Percentiles rank a stretch among this genome's conserved stretches.
phyloP scores from a whole-genome alignment of 2,329 filamentous ascomycete genomes.

The Akanthomyces lecanii region DNA sequence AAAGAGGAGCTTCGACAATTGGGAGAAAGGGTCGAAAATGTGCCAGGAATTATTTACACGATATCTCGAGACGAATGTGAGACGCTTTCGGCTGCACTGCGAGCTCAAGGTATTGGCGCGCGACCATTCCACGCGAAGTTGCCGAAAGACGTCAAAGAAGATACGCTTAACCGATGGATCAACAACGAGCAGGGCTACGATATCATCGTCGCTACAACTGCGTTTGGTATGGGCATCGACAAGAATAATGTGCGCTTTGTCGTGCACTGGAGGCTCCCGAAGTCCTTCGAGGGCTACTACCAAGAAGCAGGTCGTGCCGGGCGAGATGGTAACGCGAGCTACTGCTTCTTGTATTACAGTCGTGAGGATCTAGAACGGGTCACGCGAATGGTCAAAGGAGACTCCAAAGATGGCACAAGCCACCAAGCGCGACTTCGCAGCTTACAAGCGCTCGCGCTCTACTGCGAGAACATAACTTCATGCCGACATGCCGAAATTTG shows the following conservation, averaged over 20 bases:
- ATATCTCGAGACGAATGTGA: slow-evolving; percentile 73
- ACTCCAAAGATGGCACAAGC: slow-evolving; percentile 37
- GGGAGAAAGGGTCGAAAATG: slow-evolving; percentile 56
- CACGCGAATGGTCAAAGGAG: slow-evolving; percentile 50
- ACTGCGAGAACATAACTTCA: slow-evolving; percentile 70
- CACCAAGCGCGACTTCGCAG: slow-evolving; percentile 56
- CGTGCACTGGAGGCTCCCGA: slow-evolving; percentile 88
- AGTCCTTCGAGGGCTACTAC: slow-evolving; percentile 93
- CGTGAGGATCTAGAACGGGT: slow-evolving; percentile 79
- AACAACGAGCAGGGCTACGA: slow-evolving; percentile 73
- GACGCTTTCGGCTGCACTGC: slow-evolving; percentile 60
- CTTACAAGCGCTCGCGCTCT: slow-evolving; percentile 65
- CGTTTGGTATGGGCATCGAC: slow-evolving; percentile 97
- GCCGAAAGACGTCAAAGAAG: slow-evolving; percentile 62
- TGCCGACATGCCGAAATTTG: slow-evolving; percentile 76
- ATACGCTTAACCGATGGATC: slow-evolving; percentile 68
- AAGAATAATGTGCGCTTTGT: slow-evolving; percentile 94
- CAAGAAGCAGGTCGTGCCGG: slow-evolving; percentile 92
- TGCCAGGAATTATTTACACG: slow-evolving; percentile 77
- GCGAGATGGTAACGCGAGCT: slow-evolving; percentile 79
- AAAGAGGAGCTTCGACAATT: slow-evolving; percentile 52
- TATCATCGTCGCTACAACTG: slow-evolving; percentile 90
- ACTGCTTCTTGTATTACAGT: slow-evolving; percentile 88
- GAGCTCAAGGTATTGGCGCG: slow-evolving; percentile 66
- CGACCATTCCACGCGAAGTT: slow-evolving; percentile 70